Conservation (phyloP, 1,139 yeast genomes). For the Taphrina pruni region DNA sequence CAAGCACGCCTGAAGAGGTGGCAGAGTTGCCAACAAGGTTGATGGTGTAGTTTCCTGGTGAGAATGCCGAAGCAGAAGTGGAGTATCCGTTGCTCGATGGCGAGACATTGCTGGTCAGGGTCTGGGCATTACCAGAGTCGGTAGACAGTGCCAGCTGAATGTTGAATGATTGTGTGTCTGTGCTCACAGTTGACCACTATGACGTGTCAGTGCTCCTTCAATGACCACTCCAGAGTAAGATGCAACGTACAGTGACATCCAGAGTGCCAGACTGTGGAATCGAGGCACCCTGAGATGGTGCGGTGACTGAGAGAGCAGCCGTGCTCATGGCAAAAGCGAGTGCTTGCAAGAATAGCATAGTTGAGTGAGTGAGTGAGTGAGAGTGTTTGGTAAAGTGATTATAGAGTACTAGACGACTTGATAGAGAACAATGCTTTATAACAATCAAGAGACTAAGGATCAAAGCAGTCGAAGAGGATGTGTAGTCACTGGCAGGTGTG, state of each 20-base stretch:
- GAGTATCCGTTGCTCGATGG: slow-evolving; percentile 37
- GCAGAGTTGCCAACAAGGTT: slow-evolving; percentile 39
- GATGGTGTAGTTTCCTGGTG: slow-evolving; percentile 40
- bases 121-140: slow-evolving; percentile 40
- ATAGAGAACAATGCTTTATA: too few species aligned
- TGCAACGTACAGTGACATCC: slow-evolving; percentile 22
- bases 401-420: not conserved
- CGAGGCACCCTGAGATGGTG: slow-evolving; percentile 33
- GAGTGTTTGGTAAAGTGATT: not conserved
- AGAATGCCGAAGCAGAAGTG: slow-evolving; percentile 33
- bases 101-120: slow-evolving; percentile 32
- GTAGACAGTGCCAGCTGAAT: slow-evolving; percentile 39
- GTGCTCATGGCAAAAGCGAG: slow-evolving; percentile 31
- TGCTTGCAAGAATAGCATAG: slow-evolving; percentile 25
- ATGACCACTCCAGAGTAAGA: not conserved
- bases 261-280: slow-evolving; percentile 33
- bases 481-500: too few species aligned
- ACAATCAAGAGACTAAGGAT: not conserved
- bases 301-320: slow-evolving; percentile 36
- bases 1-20: slow-evolving; percentile 37
- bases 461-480: not conserved
- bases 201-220: not conserved
- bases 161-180: slow-evolving; percentile 36
- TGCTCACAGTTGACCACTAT: slow-evolving; percentile 33
- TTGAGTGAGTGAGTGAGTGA: slow-evolving; percentile 5